Evolutionary conservation across 306 rosid genomes (phyloP).

Genomic region (Trifolium fragiferum): DNA sequence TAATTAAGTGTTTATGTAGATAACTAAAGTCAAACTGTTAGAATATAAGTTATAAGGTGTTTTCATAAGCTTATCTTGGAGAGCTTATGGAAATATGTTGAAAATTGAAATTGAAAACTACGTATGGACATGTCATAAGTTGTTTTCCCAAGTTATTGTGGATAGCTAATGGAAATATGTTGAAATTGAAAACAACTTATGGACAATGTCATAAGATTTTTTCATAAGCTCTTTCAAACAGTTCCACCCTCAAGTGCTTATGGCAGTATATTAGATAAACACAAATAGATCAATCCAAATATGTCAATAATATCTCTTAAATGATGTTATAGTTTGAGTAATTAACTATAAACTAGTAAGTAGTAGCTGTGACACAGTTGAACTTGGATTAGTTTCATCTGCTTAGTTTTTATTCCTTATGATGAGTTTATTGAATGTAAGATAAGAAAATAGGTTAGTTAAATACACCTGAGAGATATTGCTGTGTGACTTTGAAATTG

Average conservation of each 20-base stretch:
- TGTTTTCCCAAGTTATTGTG: neutral
- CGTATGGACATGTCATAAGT: neutral
- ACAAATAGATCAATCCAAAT: neutral
- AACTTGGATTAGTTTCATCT: neutral
- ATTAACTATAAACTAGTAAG: constrained; percentile 1
- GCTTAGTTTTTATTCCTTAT: neutral
- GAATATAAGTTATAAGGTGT: neutral
- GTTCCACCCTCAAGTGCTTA: neutral
- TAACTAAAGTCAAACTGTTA: neutral
- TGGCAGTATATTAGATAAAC: no score
- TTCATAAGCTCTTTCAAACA: neutral
- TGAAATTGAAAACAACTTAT: neutral
- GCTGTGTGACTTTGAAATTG: neutral
- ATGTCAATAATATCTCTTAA: neutral
- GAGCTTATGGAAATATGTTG: neutral
- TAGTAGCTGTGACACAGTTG: neutral
- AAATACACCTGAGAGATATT: neutral
- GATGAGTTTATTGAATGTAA: neutral
- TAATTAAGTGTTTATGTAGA: neutral
- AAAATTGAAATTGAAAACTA: neutral
- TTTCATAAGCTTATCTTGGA: neutral
- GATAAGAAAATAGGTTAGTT: neutral
- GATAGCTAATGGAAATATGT: neutral
- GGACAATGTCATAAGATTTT: neutral
- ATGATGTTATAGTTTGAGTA: neutral